Evolutionary conservation across 495 filamentous ascomycete species (phyloP).

Genomic region (Lasiosphaeria hispida): DNA sequence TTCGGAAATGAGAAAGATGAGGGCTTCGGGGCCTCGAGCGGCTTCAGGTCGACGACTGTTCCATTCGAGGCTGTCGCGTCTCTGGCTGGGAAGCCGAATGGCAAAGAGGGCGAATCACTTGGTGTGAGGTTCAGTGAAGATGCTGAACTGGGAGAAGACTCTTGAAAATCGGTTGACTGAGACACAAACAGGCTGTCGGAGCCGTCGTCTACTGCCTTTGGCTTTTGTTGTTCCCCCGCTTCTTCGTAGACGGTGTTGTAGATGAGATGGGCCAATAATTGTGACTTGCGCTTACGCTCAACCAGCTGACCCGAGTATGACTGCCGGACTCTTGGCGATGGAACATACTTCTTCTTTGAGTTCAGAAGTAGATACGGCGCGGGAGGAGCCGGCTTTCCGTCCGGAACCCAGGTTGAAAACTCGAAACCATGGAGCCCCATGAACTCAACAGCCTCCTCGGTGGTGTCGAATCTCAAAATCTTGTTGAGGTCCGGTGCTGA

Average conservation of each 20-base stretch:
- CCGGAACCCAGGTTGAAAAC: constrained; percentile 43
- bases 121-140: too few relatives aligned
- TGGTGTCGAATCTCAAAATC: constrained; percentile 70
- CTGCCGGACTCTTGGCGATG: constrained; percentile 43
- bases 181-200: constrained; percentile 33
- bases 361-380: constrained; percentile 52
- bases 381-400: constrained; percentile 38
- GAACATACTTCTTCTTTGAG: constrained; percentile 28
- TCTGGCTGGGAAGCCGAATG: too few relatives aligned
- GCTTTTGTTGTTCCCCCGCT: not conserved
- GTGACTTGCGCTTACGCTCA: constrained; percentile 46
- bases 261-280: constrained; percentile 43
- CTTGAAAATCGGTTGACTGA: not conserved
- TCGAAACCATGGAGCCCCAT: constrained; percentile 65
- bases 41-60: not conserved
- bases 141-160: not conserved
- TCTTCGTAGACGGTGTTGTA: constrained; percentile 45
- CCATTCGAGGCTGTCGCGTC: not conserved
- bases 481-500: constrained; percentile 63
- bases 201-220: not conserved
- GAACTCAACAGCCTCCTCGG: constrained; percentile 67
- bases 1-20: not conserved
- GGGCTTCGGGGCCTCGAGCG: not conserved
- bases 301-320: constrained; percentile 43
- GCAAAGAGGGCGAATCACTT: too few relatives aligned